These are phyloP conservation scores for Colletotrichum karsti DNA, from an alignment of 2,329 filamentous ascomycete species.

Conservation along the genomic window DNA sequence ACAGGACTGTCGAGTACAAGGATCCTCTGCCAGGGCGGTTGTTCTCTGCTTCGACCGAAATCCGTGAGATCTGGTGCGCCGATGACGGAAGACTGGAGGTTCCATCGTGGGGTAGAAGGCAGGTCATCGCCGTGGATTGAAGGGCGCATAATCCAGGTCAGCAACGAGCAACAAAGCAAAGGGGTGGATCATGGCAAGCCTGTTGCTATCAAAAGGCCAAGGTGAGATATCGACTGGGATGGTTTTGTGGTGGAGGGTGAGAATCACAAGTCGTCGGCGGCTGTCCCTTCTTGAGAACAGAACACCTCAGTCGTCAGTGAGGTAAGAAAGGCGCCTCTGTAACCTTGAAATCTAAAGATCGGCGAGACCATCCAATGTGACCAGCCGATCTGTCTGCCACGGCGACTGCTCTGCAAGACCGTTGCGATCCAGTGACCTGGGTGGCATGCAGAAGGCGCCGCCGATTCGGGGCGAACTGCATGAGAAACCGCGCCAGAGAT, in stretches of 20 bases:
- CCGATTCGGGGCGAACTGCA: conserved; percentile 6
- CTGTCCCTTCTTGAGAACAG: neutral
- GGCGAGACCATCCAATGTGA: neutral
- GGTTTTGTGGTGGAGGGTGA: neutral
- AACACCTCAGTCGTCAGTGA: neutral
- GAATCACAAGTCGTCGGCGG: neutral
- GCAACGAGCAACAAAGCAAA: neutral
- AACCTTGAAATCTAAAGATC: neutral
- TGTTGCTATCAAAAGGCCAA: neutral
- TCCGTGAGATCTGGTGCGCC: neutral
- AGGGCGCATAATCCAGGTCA: neutral
- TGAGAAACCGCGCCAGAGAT: conserved; percentile 2
- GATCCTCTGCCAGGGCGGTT: neutral
- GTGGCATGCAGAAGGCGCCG: conserved; percentile 15
- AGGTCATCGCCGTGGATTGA: neutral
- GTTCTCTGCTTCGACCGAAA: no score
- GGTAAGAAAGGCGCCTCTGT: neutral
- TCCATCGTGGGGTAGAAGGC: neutral
- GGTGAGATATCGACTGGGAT: conserved; percentile 2
- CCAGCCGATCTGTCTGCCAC: neutral
- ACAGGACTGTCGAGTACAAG: neutral
- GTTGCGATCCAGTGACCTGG: conserved; percentile 21
- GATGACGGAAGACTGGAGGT: neutral
- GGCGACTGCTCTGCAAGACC: neutral
- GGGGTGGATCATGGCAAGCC: neutral